Evolutionary conservation across 306 rosid species (phyloP), one percentile per base, ranked within the genome.

Genomic region (Oxytropis ochrocephala): DNA sequence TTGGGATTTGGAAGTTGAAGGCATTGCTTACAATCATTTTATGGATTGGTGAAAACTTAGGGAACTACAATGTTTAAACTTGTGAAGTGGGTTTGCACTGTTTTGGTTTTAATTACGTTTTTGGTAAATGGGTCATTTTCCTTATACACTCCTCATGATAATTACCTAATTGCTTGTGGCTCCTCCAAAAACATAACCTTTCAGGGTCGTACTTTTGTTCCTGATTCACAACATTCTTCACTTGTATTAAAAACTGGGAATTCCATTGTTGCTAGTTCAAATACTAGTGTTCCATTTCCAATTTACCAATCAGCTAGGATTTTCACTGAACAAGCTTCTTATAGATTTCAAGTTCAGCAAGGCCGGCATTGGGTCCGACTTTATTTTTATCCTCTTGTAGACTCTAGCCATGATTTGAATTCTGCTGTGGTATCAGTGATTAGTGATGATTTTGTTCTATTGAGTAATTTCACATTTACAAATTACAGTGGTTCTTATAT

Each of bases 321-420:
- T 70, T 88, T 93, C 81, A 70, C 79, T 2, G 78, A 77, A 59
- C 61, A 75, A 49, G 84, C 89, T 67, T 84, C 94, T 12, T 94
- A 90, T 77, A 79, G 75, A 57, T 94, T 94, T 62, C 68, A 72
- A 39, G 86, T 94, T 51, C 51, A 43, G 78, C 61, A 64, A 70
- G 96, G 96, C 44, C 82, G 92, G 69, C 98, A 94, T 79, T 94
- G 97, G 98, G 66, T 90, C 55, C 82, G 98, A 65, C 81, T 94
- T 30, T 90, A 94, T 53, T 90, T 94, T 67, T 88, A 52, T 67
- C 89, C 97, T 24, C 46, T 88, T 60, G 63, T 83, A 6, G 84
- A 79, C 59, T 57, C 83, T 46, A 49, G 67, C 29, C 87, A 72
- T 53, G 63, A 81, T 77, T 80, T 94, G 86, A 64, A 51, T n/a